Percentiles rank a stretch among this genome's conserved stretches.
These are phyloP conservation scores for Chlorella sp. DNA, from an alignment of 139 green algal species.

Conservation along the genomic window DNA sequence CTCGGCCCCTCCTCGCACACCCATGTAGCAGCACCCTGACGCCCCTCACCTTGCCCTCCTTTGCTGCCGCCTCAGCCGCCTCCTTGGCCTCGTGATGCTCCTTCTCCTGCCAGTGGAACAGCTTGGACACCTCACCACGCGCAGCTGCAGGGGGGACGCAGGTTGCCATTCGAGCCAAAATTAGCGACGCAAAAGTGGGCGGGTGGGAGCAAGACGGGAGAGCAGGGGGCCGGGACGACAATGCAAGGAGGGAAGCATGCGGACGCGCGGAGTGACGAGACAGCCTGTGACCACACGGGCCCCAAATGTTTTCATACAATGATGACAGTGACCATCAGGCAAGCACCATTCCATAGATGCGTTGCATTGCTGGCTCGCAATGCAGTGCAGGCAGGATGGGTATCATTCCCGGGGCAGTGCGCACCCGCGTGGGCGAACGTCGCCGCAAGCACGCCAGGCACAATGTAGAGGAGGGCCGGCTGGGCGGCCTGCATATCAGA, in stretches of 20 bases:
- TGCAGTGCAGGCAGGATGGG: no score
- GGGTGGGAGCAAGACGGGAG: background rate
- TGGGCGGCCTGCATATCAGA: slow-evolving; percentile 77
- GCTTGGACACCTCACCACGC: background rate
- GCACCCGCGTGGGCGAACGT: slow-evolving; percentile 67
- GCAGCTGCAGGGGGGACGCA: background rate
- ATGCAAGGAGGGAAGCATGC: no score
- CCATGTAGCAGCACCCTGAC: background rate
- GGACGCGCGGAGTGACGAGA: background rate
- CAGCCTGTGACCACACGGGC: background rate
- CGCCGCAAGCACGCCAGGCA: slow-evolving; percentile 87
- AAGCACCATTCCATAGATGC: background rate
- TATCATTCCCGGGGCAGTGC: background rate
- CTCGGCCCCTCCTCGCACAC: background rate
- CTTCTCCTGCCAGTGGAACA: slow-evolving; percentile 41
- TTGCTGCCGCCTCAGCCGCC: background rate
- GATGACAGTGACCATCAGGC: background rate
- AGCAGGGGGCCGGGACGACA: background rate
- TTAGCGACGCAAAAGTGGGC: background rate
- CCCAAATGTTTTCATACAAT: no score
- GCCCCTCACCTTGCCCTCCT: background rate
- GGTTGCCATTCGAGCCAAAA: no score
- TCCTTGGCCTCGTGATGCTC: slow-evolving; percentile 20
- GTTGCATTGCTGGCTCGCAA: no score
- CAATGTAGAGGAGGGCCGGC: slow-evolving; percentile 98